Conservation (phyloP, 805 yeast species). For the Saccharomycopsis synnaedendra region DNA sequence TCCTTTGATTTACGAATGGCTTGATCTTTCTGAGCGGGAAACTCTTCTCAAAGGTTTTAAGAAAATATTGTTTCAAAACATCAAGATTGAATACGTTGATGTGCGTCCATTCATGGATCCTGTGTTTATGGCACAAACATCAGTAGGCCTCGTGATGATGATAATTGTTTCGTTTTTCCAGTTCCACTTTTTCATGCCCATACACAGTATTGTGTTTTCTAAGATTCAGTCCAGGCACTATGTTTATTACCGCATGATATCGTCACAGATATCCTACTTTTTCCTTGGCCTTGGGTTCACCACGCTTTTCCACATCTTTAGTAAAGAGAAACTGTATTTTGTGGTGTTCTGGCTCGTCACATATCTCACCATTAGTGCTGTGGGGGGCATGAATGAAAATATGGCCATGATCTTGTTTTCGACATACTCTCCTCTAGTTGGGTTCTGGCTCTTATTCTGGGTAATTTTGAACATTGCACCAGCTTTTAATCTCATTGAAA, state of each 20-base stretch:
- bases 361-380: constrained; percentile 51
- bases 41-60: constrained; percentile 1
- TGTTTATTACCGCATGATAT: constrained; percentile 39
- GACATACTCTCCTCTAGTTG: constrained; percentile 47
- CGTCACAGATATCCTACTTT: constrained; percentile 41
- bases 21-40: constrained; percentile 1
- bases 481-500: constrained; percentile 52
- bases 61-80: constrained; percentile 3
- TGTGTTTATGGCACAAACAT: constrained; percentile 50
- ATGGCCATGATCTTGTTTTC: constrained; percentile 38
- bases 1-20: constrained; percentile 10
- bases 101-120: constrained; percentile 37
- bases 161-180: constrained; percentile 67
- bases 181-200: constrained; percentile 37
- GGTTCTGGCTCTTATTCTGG: constrained; percentile 60
- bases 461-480: constrained; percentile 61
- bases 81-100: constrained; percentile 25
- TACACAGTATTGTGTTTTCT: constrained; percentile 21
- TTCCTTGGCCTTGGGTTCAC: constrained; percentile 47
- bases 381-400: constrained; percentile 59
- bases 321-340: constrained; percentile 51
- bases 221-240: constrained; percentile 30
- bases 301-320: constrained; percentile 31
- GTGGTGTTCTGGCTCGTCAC: constrained; percentile 54
- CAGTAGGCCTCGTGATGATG: constrained; percentile 65